Percentiles rank a stretch among this genome's conserved stretches.
These are phyloP conservation scores for Hysterium pulicare DNA, from an alignment of 2,329 filamentous ascomycete genomes.

Conservation along the genomic window DNA sequence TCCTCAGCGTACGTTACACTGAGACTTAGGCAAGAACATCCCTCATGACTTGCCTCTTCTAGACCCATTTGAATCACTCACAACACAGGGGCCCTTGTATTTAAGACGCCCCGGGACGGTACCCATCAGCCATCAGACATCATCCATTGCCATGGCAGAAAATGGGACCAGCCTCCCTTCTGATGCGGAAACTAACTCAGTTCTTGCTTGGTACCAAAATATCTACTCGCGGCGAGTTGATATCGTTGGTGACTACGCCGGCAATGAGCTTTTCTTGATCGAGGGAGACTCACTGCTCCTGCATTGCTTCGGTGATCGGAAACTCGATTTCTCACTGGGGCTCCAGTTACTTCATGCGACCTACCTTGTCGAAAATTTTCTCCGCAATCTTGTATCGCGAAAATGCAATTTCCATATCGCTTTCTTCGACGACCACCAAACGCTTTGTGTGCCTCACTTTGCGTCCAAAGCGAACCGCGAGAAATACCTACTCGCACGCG, in stretches of 20 bases:
- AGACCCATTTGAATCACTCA: no score
- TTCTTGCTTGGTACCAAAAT: constrained; percentile 34
- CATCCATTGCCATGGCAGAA: no score
- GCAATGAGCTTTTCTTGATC: constrained; percentile 68
- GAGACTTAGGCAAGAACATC: no score
- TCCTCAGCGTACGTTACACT: no score
- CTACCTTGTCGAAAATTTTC: constrained; percentile 65
- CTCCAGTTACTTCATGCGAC: constrained; percentile 70
- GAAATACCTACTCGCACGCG: constrained; percentile 62
- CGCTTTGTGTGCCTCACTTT: constrained; percentile 54
- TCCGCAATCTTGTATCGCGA: constrained; percentile 57
- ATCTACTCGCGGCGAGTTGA: constrained; percentile 37
- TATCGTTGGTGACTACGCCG: constrained; percentile 72
- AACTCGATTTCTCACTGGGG: constrained; percentile 62
- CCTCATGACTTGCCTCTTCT: no score
- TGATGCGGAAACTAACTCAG: constrained; percentile 11
- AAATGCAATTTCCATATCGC: constrained; percentile 69
- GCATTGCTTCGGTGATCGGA: constrained; percentile 58
- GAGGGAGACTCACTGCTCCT: constrained; percentile 71
- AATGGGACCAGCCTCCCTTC: no score
- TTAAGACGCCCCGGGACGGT: no score
- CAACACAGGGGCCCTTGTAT: no score
- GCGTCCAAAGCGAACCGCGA: constrained; percentile 29
- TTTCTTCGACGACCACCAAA: constrained; percentile 61
- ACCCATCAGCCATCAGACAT: no score